phyloP scores from a whole-genome alignment of 169 alveolate genomes.

The Plasmodium relictum region DNA sequence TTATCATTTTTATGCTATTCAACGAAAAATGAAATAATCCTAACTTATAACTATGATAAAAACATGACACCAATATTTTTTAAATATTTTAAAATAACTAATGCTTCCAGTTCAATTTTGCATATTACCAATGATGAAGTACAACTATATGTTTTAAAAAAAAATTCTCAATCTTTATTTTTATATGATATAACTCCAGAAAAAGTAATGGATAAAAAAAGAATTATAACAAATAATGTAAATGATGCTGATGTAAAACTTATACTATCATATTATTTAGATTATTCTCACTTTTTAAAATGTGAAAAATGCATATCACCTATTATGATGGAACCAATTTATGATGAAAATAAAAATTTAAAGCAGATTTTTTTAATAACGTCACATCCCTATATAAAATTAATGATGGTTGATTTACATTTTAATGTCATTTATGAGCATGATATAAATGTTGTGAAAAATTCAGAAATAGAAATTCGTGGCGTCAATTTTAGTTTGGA shows the following conservation, averaged over 20 bases:
- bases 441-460: constrained; percentile 35
- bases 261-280: constrained; percentile 38
- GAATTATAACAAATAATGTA: not conserved
- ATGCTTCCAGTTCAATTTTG: constrained; percentile 49
- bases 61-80: constrained; percentile 57
- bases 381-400: constrained; percentile 36
- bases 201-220: constrained; percentile 27
- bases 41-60: constrained; percentile 44
- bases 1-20: constrained; percentile 46
- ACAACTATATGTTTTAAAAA: constrained; percentile 64
- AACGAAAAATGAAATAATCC: constrained; percentile 32
- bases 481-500: constrained; percentile 25
- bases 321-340: constrained; percentile 72
- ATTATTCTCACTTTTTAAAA: constrained; percentile 41
- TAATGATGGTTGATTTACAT: constrained; percentile 31
- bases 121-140: constrained; percentile 9
- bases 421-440: constrained; percentile 10
- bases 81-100: constrained; percentile 33
- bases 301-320: constrained; percentile 55
- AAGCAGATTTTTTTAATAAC: constrained; percentile 42
- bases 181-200: constrained; percentile 65
- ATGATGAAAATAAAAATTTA: constrained; percentile 58
- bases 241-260: constrained; percentile 22
- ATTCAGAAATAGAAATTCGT: constrained; percentile 1
- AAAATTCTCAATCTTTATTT: constrained; percentile 28